Conservation (phyloP, 257 asterid genomes). For the Prunella vulgaris region DNA sequence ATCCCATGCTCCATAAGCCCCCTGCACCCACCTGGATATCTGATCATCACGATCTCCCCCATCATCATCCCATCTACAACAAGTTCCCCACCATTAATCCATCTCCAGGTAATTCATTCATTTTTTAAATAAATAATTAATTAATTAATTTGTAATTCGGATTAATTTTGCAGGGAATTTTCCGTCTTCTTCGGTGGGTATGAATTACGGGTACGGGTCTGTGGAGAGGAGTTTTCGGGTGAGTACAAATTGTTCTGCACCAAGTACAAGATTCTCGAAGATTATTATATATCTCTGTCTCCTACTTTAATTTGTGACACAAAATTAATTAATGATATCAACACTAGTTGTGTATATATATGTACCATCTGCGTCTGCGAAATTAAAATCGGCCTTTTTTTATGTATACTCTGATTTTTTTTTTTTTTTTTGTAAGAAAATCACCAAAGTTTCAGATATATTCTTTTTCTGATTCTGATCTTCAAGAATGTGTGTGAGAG, state of each 20-base stretch:
- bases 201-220: conserved; percentile 49
- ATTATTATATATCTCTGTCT: neutral
- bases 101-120: neutral
- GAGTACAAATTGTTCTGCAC: conserved; percentile 14
- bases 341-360: no score
- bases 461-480: neutral
- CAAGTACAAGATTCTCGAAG: neutral
- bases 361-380: neutral
- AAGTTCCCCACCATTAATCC: no score
- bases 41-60: neutral
- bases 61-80: neutral
- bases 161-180: conserved; percentile 29
- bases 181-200: conserved; percentile 51
- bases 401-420: neutral
- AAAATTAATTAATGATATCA: no score
- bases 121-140: neutral
- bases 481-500: neutral
- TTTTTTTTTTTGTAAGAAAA: neutral
- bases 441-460: neutral
- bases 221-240: conserved; percentile 79
- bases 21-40: neutral
- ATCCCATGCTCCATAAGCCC: conserved; percentile 17
- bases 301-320: neutral
- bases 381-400: neutral
- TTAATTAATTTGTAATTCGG: neutral